phyloP scores from a whole-genome alignment of 768 basidiomycete species.

The Crepidotus variabilis region DNA sequence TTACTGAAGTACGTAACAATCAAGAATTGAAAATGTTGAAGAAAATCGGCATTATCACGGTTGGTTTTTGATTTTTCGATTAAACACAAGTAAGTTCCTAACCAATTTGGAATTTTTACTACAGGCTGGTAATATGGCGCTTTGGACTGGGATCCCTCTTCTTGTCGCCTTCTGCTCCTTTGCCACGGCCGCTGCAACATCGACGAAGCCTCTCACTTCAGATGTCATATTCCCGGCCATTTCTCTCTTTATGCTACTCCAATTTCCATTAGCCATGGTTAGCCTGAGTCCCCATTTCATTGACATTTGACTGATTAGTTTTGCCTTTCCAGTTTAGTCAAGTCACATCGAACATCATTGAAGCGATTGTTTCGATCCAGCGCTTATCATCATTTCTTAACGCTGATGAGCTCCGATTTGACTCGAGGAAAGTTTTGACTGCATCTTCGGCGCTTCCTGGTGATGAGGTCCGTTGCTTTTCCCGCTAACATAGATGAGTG shows the following conservation, averaged over 20 bases:
- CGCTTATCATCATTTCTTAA: conserved; percentile 74
- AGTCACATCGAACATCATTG: conserved; percentile 79
- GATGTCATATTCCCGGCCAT: conserved; percentile 97
- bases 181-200: conserved; percentile 61
- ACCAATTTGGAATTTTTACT: background rate
- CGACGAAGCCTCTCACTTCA: conserved; percentile 70
- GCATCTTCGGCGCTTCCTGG: conserved; percentile 43
- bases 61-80: conserved; percentile 26
- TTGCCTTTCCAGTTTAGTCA: conserved; percentile 48
- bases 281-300: conserved; percentile 13
- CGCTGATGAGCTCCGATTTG: conserved; percentile 76
- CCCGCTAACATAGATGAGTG: background rate
- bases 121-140: conserved; percentile 53
- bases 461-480: conserved; percentile 45
- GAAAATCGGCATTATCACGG: conserved; percentile 76
- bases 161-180: conserved; percentile 84
- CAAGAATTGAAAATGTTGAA: conserved; percentile 77
- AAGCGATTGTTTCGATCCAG: conserved; percentile 78
- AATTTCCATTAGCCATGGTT: conserved; percentile 85
- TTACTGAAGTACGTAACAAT: conserved; percentile 79
- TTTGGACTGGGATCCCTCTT: conserved; percentile 70
- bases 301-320: background rate
- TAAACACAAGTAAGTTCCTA: no score
- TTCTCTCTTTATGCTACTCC: conserved; percentile 81
- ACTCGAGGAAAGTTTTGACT: conserved; percentile 59